Percentiles rank a stretch among this genome's conserved stretches.
phyloP scores from a whole-genome alignment of 441 rosid genomes.

The Theobroma grandiflorum region DNA sequence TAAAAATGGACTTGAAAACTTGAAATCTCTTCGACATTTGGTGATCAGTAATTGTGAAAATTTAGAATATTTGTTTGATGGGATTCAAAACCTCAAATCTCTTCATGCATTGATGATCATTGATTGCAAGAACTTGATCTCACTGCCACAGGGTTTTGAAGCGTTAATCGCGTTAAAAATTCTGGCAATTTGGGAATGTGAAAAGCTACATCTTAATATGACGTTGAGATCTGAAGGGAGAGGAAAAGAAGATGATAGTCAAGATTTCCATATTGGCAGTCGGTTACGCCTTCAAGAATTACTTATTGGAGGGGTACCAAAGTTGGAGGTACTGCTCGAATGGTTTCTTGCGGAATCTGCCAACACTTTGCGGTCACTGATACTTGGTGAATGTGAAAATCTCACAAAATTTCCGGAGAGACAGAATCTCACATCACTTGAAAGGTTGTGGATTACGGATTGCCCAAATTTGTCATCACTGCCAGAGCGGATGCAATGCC shows the following conservation, averaged over 20 bases:
- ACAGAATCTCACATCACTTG: not conserved
- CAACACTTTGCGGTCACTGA: no score
- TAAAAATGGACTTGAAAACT: no score
- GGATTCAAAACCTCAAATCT: no score
- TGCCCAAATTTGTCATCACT: not conserved
- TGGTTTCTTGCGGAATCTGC: not conserved
- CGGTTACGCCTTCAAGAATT: not conserved
- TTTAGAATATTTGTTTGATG: no score
- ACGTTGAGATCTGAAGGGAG: not conserved
- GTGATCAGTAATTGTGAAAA: no score
- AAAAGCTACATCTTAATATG: not conserved
- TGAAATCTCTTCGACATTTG: no score
- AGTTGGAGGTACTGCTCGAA: not conserved
- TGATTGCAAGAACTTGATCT: no score
- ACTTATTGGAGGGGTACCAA: not conserved
- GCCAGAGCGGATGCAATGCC: not conserved
- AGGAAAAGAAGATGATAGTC: not conserved
- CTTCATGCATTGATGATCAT: no score
- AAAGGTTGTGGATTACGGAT: rapidly evolving
- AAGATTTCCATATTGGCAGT: not conserved
- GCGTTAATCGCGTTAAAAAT: no score
- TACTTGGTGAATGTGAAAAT: not conserved
- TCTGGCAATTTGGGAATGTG: not conserved
- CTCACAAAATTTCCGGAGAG: not conserved
- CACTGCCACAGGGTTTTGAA: no score